Conservation (phyloP, 768 basidiomycete genomes). For the Leccinum imitatum region DNA sequence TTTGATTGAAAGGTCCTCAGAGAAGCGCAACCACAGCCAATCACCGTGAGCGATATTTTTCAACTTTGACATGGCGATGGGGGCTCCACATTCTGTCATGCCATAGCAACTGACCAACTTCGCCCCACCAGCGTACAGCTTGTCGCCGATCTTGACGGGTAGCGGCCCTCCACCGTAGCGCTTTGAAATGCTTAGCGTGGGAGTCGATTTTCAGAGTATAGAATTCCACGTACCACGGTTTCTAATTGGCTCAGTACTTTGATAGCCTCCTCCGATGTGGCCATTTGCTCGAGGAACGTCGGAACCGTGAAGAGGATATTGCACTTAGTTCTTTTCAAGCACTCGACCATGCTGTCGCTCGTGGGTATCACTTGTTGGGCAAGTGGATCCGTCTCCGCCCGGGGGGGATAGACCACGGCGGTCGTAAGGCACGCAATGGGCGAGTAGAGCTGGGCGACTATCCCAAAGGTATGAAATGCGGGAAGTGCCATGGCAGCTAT, state of each 20-base stretch:
- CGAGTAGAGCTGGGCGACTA: slow-evolving; percentile 13
- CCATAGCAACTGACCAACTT: slow-evolving; percentile 36
- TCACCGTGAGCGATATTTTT: slow-evolving; percentile 19
- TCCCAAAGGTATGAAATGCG: slow-evolving; percentile 27
- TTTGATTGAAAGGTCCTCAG: slow-evolving; percentile 20
- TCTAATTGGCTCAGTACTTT: slow-evolving; percentile 27
- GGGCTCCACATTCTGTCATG: slow-evolving; percentile 30
- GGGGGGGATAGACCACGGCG: slow-evolving; percentile 30
- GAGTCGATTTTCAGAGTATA: too few relatives aligned
- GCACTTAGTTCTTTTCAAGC: slow-evolving; percentile 29
- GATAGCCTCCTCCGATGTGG: slow-evolving; percentile 22
- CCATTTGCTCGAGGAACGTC: slow-evolving; percentile 40
- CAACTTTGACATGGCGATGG: neutral
- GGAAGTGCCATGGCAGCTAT: slow-evolving; percentile 27
- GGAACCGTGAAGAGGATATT: slow-evolving; percentile 38
- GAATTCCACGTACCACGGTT: slow-evolving; percentile 28
- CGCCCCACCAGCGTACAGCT: slow-evolving; percentile 35
- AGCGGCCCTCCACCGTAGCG: slow-evolving; percentile 40
- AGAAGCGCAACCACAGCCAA: slow-evolving; percentile 39
- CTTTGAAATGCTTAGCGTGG: slow-evolving; percentile 19
- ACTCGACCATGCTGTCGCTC: slow-evolving; percentile 39
- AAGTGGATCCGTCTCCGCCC: slow-evolving; percentile 15
- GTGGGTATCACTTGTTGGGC: slow-evolving; percentile 38
- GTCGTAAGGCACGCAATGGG: slow-evolving; percentile 21
- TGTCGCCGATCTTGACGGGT: slow-evolving; percentile 35